Conservation (phyloP, 768 basidiomycete genomes). For the Hericium alpestre region DNA sequence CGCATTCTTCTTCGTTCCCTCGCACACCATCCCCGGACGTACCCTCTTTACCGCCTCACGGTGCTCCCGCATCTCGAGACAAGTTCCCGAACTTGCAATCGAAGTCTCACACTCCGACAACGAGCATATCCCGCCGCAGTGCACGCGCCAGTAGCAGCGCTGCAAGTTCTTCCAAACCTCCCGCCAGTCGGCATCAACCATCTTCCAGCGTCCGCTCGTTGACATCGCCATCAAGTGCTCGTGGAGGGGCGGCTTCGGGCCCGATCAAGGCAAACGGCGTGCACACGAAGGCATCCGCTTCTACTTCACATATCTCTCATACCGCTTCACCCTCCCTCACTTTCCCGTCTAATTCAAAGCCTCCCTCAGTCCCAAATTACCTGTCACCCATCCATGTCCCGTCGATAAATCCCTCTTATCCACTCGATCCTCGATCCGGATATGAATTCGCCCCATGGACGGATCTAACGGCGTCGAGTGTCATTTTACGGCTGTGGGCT, state of each 20-base stretch:
- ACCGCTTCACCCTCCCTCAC: background rate
- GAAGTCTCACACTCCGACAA: background rate
- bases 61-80: background rate
- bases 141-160: background rate
- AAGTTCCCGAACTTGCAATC: background rate
- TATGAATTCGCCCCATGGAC: slow-evolving; percentile 45
- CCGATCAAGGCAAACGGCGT: background rate
- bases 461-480: slow-evolving; percentile 37
- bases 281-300: background rate
- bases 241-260: background rate
- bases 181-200: background rate
- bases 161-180: background rate
- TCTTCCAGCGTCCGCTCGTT: background rate
- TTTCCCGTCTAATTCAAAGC: background rate
- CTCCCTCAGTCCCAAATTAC: slow-evolving; percentile 43
- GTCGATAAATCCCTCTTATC: slow-evolving; percentile 75
- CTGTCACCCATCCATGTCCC: slow-evolving; percentile 72
- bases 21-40: background rate
- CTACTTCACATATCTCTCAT: background rate
- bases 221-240: background rate
- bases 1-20: background rate
- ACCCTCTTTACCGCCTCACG: background rate
- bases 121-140: background rate
- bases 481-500: slow-evolving; percentile 55
- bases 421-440: slow-evolving; percentile 40